Evolutionary conservation across 2,329 filamentous ascomycete species (phyloP), one percentile per base, ranked within the genome.

Genomic region (Scedosporium dehoogii): DNA sequence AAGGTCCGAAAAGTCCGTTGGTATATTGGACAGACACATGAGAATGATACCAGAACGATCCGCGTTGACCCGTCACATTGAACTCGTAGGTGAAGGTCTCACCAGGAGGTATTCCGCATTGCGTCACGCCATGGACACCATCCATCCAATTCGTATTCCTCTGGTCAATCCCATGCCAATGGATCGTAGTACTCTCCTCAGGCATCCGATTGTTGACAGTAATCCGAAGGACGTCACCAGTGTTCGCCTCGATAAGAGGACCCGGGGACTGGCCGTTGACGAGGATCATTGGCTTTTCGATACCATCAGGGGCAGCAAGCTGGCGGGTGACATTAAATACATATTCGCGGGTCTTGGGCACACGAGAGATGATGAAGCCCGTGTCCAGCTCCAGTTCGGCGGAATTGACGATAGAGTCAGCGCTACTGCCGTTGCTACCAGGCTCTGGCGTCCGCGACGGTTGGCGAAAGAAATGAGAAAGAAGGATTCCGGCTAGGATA

Each of bases 151-250:
- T 85, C 0, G 83, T 83, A 42, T 82, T 82, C 65, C 81, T 82
- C 72, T 88, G 85, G 67, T 82, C 84, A 65, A 90, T 76, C 18
- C 87, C 87, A 68, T 90, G 87, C 74, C 86, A 90, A 68, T 90
- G 87, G 14, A 90, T 76, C 57, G 80, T 80, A 2, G 86, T 84
- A 61, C 70, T 74, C 58, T 65, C 65, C 44, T 72, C 68, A 14
- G 65, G 33, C 67, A 78, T 71, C 7, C 65, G 66, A 67, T 79
- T 79, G 59, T 72, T 69, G 4, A 80, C 75, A 3, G 68, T 68
- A 14, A 80, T 72, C 2, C 74, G 69, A 46, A 80, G 66, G 21
- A 72, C 73, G 65, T 80, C 78, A 9, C 78, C 78, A 2, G 69
- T 70, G 64, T 75, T 75, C 6, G 75, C 78, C 67, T 79, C 76